A percentile compares a stretch with the other conserved stretches of the same genome.
These are phyloP conservation scores for Nicotiana undulata DNA, from an alignment of 257 asterid genomes.

Conservation along the genomic window DNA sequence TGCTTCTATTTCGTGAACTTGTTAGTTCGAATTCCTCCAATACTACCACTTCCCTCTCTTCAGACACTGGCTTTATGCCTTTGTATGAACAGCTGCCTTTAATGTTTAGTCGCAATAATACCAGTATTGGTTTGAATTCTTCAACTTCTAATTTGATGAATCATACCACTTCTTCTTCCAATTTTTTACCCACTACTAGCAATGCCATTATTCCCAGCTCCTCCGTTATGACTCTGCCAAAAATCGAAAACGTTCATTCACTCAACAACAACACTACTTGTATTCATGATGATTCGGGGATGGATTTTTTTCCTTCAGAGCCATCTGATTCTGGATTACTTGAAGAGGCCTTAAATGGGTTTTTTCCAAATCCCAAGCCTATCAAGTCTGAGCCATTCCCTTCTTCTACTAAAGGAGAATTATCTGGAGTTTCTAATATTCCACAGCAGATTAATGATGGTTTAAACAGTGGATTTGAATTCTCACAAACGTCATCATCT, in stretches of 20 bases:
- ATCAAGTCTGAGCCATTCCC: constrained; percentile 12
- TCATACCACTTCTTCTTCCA: constrained; percentile 3
- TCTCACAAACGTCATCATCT: neutral
- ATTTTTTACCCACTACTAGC: constrained; percentile 8
- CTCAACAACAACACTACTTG: neutral
- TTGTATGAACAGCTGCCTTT: constrained; percentile 23
- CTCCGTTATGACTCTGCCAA: constrained; percentile 7
- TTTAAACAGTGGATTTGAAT: constrained; percentile 17
- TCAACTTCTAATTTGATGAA: neutral
- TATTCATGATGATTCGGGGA: constrained; percentile 14
- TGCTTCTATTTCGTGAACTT: constrained; percentile 37
- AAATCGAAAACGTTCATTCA: neutral
- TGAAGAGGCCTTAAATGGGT: constrained; percentile 36
- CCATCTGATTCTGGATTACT: constrained; percentile 36
- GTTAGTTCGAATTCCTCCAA: constrained; percentile 14
- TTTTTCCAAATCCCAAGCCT: constrained; percentile 33
- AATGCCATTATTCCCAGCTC: neutral
- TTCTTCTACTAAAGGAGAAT: neutral
- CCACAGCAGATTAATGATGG: constrained; percentile 15
- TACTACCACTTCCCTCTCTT: neutral
- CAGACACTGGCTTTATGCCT: constrained; percentile 8
- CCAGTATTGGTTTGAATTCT: constrained; percentile 2
- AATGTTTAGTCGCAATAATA: neutral
- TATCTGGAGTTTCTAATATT: constrained; percentile 7
- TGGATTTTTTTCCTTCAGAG: constrained; percentile 55